These are phyloP conservation scores for Colletotrichum sp. DNA, from an alignment of 2,329 filamentous ascomycete genomes.

Conservation along the genomic window DNA sequence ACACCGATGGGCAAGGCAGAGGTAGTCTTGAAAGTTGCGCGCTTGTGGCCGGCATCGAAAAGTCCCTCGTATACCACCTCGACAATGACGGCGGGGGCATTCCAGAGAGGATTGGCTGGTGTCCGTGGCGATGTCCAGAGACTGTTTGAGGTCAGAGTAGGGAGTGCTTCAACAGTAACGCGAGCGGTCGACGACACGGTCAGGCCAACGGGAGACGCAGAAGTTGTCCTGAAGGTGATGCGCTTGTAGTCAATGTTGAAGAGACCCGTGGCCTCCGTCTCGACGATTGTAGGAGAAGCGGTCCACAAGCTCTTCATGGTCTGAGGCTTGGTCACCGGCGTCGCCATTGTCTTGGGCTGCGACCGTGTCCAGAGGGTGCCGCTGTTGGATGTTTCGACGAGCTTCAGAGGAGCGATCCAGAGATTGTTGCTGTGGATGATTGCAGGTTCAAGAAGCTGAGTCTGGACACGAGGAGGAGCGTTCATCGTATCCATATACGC, in stretches of 20 bases:
- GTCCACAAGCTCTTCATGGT: constrained; percentile 20
- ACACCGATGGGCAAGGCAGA: constrained; percentile 21
- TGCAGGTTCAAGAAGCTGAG: constrained; percentile 30
- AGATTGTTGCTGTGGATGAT: constrained; percentile 41
- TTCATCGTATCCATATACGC: constrained; percentile 32
- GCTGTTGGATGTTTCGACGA: not conserved
- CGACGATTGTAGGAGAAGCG: not conserved
- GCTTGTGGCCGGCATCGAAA: constrained; percentile 24
- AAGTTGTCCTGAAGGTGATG: constrained; percentile 34
- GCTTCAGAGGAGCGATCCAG: constrained; percentile 30
- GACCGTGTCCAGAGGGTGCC: constrained; percentile 18
- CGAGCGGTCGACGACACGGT: constrained; percentile 36
- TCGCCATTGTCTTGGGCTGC: not conserved
- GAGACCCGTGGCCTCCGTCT: constrained; percentile 21
- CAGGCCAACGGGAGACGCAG: constrained; percentile 36
- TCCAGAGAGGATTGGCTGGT: not conserved
- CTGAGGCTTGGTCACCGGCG: not conserved
- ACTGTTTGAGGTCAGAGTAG: constrained; percentile 30
- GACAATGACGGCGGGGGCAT: not conserved
- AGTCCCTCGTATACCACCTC: constrained; percentile 7
- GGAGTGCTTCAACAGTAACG: constrained; percentile 1
- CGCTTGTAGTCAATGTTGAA: constrained; percentile 25
- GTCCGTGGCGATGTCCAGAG: constrained; percentile 33
- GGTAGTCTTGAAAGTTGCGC: constrained; percentile 23
- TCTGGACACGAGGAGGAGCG: constrained; percentile 31